These are phyloP conservation scores for Harrya chromipes DNA, from an alignment of 768 basidiomycete species.

Conservation along the genomic window DNA sequence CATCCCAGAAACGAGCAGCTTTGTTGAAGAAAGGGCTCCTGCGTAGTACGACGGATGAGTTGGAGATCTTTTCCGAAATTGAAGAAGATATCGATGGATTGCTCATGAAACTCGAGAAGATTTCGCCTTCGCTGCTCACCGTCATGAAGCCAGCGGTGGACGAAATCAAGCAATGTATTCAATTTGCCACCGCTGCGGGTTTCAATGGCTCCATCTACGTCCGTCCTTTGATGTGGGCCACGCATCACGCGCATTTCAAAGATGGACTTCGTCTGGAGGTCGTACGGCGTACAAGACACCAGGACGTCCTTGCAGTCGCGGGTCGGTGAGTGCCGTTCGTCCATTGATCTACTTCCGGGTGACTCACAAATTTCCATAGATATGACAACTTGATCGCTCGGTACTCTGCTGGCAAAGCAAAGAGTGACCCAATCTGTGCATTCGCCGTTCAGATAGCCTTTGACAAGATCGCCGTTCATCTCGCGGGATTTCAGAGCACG, in stretches of 20 bases:
- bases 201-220: constrained; percentile 62
- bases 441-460: constrained; percentile 74
- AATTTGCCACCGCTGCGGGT: constrained; percentile 57
- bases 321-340: constrained; percentile 53
- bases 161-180: constrained; percentile 62
- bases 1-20: constrained; percentile 65
- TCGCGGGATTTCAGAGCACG: constrained; percentile 65
- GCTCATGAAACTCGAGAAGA: constrained; percentile 54
- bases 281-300: constrained; percentile 58
- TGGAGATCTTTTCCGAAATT: constrained; percentile 65
- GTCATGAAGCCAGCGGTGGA: constrained; percentile 50
- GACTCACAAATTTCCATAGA: constrained; percentile 33
- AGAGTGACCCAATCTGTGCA: constrained; percentile 56
- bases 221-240: constrained; percentile 71
- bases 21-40: constrained; percentile 68
- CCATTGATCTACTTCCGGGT: background rate
- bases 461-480: constrained; percentile 68
- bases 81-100: constrained; percentile 63
- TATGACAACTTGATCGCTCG: constrained; percentile 70
- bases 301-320: constrained; percentile 75
- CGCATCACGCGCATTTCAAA: constrained; percentile 61
- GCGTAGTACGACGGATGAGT: constrained; percentile 65
- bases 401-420: constrained; percentile 54
- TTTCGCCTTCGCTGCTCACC: constrained; percentile 50
- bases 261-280: constrained; percentile 78